Conservation (phyloP, 2,329 filamentous ascomycete genomes). For the Botrytis deweyae region DNA sequence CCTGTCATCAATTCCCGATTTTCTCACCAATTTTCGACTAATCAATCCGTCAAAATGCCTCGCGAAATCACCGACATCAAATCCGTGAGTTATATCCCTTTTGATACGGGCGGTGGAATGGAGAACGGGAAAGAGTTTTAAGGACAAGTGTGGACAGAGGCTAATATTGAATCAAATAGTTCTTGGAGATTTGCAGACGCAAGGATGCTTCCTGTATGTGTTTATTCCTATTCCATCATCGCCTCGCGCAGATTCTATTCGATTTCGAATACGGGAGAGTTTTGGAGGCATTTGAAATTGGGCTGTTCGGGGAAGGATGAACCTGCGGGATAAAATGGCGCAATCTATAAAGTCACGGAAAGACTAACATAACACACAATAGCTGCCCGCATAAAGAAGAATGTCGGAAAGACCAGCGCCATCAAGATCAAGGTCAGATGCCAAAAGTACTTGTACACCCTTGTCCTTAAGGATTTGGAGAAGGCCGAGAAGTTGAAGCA, state of each 20-base stretch:
- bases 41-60: slow-evolving; percentile 79
- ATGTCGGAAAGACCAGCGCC: slow-evolving; percentile 68
- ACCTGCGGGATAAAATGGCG: not conserved
- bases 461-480: slow-evolving; percentile 96
- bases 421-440: slow-evolving; percentile 99
- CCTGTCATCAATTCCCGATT: slow-evolving; percentile 15
- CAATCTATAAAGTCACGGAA: slow-evolving; percentile 23
- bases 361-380: slow-evolving; percentile 30
- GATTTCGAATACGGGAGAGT: not conserved
- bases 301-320: not conserved
- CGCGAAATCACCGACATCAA: slow-evolving; percentile 98
- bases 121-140: not conserved
- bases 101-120: not conserved
- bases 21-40: slow-evolving; percentile 30
- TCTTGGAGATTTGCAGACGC: slow-evolving; percentile 99
- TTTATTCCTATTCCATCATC: slow-evolving; percentile 10
- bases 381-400: slow-evolving; percentile 96
- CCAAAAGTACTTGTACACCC: slow-evolving; percentile 93
- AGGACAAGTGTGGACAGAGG: not conserved
- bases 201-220: slow-evolving; percentile 98
- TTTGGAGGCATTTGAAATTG: slow-evolving; percentile 10
- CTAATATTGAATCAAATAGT: slow-evolving; percentile 50
- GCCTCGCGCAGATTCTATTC: not conserved
- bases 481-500: slow-evolving; percentile 99
- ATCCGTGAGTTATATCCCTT: slow-evolving; percentile 51